These are phyloP conservation scores for Phytophthora hybrid DNA, from an alignment of 352 stramenopile genomes.

Conservation along the genomic window DNA sequence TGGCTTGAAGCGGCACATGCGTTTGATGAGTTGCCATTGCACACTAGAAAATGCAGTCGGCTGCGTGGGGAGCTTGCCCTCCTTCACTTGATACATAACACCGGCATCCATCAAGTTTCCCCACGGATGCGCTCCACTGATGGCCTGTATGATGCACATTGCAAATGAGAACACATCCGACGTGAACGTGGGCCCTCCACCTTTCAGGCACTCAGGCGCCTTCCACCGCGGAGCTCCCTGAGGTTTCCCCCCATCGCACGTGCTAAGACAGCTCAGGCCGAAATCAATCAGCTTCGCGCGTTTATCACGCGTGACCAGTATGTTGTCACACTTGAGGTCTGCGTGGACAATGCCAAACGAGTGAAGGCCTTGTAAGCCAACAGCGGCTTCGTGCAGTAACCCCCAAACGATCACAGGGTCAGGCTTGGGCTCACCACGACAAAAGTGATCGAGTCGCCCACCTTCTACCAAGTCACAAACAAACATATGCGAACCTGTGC, in stretches of 20 bases:
- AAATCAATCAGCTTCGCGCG: constrained; percentile 19
- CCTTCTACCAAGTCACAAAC: constrained; percentile 29
- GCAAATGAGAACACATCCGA: constrained; percentile 24
- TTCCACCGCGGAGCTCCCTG: constrained; percentile 3
- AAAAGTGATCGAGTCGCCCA: constrained; percentile 8
- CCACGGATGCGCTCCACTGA: not conserved
- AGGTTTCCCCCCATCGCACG: not conserved
- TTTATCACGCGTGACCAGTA: not conserved
- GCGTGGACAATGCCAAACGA: constrained; percentile 23
- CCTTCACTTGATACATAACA: not conserved
- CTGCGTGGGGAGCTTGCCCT: not conserved
- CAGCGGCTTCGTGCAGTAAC: constrained; percentile 29
- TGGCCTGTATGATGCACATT: constrained; percentile 17
- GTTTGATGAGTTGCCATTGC: constrained; percentile 16
- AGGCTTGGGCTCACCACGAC: not conserved
- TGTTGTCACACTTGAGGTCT: constrained; percentile 37
- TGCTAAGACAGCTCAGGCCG: constrained; percentile 9
- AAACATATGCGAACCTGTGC: constrained; percentile 21
- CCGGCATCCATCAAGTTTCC: not conserved
- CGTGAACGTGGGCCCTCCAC: not conserved
- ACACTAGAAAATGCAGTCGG: not conserved
- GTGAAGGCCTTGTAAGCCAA: constrained; percentile 38
- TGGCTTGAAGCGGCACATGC: constrained; percentile 18
- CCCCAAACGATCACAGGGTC: constrained; percentile 12
- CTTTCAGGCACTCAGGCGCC: constrained; percentile 3